Evolutionary conservation across 2,329 filamentous ascomycete species (phyloP).

Genomic region (Polytolypa hystricis): DNA sequence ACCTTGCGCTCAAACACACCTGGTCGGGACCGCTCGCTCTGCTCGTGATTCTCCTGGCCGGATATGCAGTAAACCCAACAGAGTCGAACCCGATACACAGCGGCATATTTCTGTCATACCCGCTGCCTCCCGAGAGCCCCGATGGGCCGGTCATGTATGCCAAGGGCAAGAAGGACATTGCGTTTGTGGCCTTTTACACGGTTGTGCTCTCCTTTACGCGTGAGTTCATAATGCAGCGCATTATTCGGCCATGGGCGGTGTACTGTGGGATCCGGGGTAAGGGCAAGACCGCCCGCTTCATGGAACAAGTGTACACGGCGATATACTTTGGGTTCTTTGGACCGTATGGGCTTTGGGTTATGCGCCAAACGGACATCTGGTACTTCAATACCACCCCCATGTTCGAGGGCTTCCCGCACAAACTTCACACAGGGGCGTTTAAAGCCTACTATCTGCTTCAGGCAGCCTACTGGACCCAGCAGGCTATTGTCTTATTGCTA

Average conservation of each 20-base stretch:
- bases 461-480: constrained; percentile 91
- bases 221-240: constrained; percentile 89
- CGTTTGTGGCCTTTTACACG: constrained; percentile 81
- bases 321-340: constrained; percentile 79
- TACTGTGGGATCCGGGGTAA: constrained; percentile 57
- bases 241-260: constrained; percentile 66
- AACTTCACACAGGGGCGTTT: constrained; percentile 65
- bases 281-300: constrained; percentile 78
- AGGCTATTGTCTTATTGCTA: constrained; percentile 75
- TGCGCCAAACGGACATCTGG: constrained; percentile 85
- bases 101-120: constrained; percentile 87
- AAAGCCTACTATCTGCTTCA: constrained; percentile 96
- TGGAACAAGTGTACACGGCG: constrained; percentile 93
- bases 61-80: constrained; percentile 66
- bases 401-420: constrained; percentile 82
- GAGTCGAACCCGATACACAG: constrained; percentile 66
- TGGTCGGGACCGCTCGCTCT: constrained; percentile 61
- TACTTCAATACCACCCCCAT: constrained; percentile 88
- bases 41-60: constrained; percentile 49
- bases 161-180: constrained; percentile 77
- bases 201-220: constrained; percentile 85
- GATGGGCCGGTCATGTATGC: constrained; percentile 58
- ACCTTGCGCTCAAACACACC: constrained; percentile 40
- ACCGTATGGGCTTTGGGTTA: constrained; percentile 77
- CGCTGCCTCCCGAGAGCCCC: constrained; percentile 45